Evolutionary conservation across 2,329 filamentous ascomycete species (phyloP).

Genomic region (Curvularia hawaiiensis): DNA sequence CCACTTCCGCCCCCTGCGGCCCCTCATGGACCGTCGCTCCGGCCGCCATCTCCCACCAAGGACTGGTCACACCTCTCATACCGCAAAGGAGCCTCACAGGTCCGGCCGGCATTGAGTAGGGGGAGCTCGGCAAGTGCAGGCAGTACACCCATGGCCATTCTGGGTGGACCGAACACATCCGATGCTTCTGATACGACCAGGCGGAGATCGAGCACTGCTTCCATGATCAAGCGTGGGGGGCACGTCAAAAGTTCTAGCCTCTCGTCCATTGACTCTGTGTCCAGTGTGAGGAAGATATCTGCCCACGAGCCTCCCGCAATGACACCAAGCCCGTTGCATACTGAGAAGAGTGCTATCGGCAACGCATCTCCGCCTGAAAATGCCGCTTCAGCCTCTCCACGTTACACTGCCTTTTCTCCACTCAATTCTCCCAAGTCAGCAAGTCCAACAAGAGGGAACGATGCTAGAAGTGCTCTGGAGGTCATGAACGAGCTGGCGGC

Average conservation of each 20-base stretch:
- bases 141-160: conserved; percentile 40
- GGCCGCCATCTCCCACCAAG: conserved; percentile 53
- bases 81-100: conserved; percentile 56
- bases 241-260: conserved; percentile 51
- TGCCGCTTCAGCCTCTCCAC: conserved; percentile 29
- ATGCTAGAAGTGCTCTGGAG: conserved; percentile 56
- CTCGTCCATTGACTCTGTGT: conserved; percentile 53
- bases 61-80: conserved; percentile 57
- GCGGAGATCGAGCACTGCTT: conserved; percentile 42
- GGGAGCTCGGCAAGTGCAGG: conserved; percentile 44
- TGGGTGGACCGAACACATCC: conserved; percentile 33
- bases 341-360: conserved; percentile 39
- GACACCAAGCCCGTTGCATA: conserved; percentile 41
- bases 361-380: conserved; percentile 34
- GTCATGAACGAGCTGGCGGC: conserved; percentile 76
- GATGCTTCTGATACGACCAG: conserved; percentile 33
- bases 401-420: conserved; percentile 29
- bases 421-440: conserved; percentile 45
- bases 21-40: conserved; percentile 27
- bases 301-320: conserved; percentile 30
- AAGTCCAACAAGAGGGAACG: conserved; percentile 64
- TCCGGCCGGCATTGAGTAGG: conserved; percentile 44
- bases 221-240: conserved; percentile 30
- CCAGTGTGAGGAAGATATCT: conserved; percentile 36
- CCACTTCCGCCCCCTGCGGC: conserved; percentile 21